These are phyloP conservation scores for Leptoxyphium fumago DNA, from an alignment of 2,329 filamentous ascomycete genomes.

Conservation along the genomic window DNA sequence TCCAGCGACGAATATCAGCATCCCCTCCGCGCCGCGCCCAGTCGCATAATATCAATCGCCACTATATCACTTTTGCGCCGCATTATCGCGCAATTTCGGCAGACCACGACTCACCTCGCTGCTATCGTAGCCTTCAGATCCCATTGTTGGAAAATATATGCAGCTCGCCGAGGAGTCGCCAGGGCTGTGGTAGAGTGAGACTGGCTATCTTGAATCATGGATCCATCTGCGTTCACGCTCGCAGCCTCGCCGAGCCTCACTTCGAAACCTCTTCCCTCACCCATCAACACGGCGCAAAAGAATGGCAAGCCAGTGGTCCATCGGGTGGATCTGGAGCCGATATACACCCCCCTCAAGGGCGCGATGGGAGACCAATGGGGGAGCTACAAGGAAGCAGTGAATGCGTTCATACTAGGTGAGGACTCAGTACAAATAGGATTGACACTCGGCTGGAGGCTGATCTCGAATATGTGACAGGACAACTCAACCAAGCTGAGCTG, in stretches of 20 bases:
- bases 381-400: slow-evolving; percentile 44
- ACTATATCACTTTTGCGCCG: too few species aligned
- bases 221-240: slow-evolving; percentile 19
- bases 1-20: too few species aligned
- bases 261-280: slow-evolving; percentile 13
- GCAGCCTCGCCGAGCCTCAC: slow-evolving; percentile 12
- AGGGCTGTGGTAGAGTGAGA: not conserved
- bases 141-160: too few species aligned
- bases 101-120: too few species aligned
- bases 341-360: slow-evolving; percentile 46
- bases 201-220: slow-evolving; percentile 11
- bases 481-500: slow-evolving; percentile 47
- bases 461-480: slow-evolving; percentile 24
- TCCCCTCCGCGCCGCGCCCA: too few species aligned
- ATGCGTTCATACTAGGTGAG: slow-evolving; percentile 42
- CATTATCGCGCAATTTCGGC: too few species aligned
- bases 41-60: too few species aligned
- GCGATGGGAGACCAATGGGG: slow-evolving; percentile 45
- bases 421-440: not conserved
- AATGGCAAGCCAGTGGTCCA: slow-evolving; percentile 37
- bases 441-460: too few species aligned
- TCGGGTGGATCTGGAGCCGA: slow-evolving; percentile 47
- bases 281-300: slow-evolving; percentile 3
- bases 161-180: not conserved
- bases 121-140: too few species aligned